A percentile compares a stretch with the other conserved stretches of the same genome.
These are phyloP conservation scores for Capillidium rhysosporum DNA, from an alignment of 371 early-diverging fungal genomes.

Conservation along the genomic window DNA sequence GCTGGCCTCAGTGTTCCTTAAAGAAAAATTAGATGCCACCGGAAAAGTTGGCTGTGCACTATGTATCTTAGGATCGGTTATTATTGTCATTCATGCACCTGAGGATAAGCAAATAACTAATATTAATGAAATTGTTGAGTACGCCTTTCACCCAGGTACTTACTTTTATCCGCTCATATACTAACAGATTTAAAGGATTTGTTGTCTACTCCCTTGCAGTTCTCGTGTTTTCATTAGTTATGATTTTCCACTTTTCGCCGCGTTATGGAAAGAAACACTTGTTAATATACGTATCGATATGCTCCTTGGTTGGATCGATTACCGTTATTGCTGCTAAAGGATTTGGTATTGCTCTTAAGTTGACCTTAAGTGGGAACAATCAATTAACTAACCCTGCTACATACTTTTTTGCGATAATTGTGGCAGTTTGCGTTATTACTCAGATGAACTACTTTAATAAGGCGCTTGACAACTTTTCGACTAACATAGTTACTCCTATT, in stretches of 20 bases:
- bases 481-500: conserved; percentile 70
- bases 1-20: conserved; percentile 51
- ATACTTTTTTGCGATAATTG: conserved; percentile 61
- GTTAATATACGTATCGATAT: conserved; percentile 73
- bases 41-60: conserved; percentile 78
- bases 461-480: conserved; percentile 72
- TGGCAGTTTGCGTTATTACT: conserved; percentile 59
- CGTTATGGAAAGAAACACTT: conserved; percentile 54
- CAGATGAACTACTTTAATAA: conserved; percentile 95
- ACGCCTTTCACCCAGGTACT: conserved; percentile 43
- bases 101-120: conserved; percentile 55
- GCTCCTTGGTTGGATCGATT: conserved; percentile 69
- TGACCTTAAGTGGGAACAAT: conserved; percentile 78
- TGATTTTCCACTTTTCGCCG: conserved; percentile 65
- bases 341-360: conserved; percentile 74
- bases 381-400: conserved; percentile 73
- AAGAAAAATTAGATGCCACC: conserved; percentile 53
- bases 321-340: conserved; percentile 83
- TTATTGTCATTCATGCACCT: conserved; percentile 77
- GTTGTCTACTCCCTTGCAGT: conserved; percentile 50
- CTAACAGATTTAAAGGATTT: conserved; percentile 28
- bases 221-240: conserved; percentile 27
- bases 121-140: conserved; percentile 51
- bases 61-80: conserved; percentile 68
- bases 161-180: conserved; percentile 12